phyloP scores from a whole-genome alignment of 305 asterid species.

The Solanum hybrid region DNA sequence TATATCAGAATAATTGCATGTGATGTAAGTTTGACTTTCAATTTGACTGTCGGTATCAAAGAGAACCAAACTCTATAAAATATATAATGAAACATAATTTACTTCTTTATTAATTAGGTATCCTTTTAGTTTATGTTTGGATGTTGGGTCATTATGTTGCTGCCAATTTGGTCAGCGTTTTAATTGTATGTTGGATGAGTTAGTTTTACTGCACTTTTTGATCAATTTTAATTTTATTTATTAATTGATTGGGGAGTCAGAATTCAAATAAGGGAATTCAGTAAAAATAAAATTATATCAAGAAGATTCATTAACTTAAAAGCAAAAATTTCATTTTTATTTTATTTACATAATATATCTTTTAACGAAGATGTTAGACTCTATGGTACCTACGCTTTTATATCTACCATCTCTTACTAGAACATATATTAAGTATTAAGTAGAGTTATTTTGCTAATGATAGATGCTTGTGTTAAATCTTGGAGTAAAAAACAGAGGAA shows the following conservation, averaged over 20 bases:
- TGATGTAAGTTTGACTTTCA: background rate
- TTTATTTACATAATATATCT: no score
- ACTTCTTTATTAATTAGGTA: background rate
- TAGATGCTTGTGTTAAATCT: conserved; percentile 49
- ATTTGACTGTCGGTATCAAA: background rate
- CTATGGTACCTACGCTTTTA: no score
- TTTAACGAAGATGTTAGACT: no score
- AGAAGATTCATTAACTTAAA: no score
- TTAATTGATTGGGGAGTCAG: no score
- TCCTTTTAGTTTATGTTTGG: background rate
- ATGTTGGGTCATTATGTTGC: background rate
- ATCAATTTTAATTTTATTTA: no score
- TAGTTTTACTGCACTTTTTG: no score
- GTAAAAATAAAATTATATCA: no score
- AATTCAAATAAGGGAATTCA: no score
- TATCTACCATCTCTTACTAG: no score
- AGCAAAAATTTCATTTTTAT: no score
- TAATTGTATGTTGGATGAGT: background rate
- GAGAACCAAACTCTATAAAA: background rate
- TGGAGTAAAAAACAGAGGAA: conserved; percentile 62
- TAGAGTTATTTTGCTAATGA: conserved; percentile 38
- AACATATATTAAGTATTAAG: no score
- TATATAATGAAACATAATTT: background rate
- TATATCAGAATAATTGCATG: background rate
- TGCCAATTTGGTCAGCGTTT: background rate